Conservation (phyloP, 108 stramenopile genomes). For the Pseudonitzschia multistriata region DNA sequence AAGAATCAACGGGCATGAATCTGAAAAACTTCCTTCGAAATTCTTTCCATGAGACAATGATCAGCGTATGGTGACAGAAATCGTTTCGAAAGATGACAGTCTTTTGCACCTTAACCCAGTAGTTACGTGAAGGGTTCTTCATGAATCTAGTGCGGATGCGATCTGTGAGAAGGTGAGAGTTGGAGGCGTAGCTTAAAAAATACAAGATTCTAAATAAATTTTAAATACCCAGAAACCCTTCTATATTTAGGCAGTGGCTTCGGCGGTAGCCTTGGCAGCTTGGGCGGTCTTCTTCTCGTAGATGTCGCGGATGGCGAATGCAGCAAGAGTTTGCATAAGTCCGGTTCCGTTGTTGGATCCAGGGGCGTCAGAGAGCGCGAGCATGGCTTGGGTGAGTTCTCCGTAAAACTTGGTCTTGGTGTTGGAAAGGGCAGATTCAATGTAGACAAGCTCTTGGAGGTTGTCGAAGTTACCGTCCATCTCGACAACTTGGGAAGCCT, state of each 20-base stretch:
- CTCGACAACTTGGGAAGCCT: constrained; percentile 82
- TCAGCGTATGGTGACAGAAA: too few species aligned
- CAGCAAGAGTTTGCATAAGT: constrained; percentile 96
- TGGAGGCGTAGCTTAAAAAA: neutral
- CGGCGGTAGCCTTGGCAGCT: constrained; percentile 56
- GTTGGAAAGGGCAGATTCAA: constrained; percentile 91
- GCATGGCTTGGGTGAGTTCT: constrained; percentile 95
- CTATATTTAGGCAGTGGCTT: constrained; percentile 24
- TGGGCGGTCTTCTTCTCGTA: constrained; percentile 90
- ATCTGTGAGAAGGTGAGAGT: too few species aligned
- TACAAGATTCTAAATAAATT: constrained; percentile 5
- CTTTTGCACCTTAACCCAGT: too few species aligned
- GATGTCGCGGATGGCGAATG: constrained; percentile 92
- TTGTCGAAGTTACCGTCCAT: constrained; percentile 98
- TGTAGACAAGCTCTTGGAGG: constrained; percentile 93
- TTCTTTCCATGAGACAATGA: too few species aligned
- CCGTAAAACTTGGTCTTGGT: constrained; percentile 95
- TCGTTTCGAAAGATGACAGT: too few species aligned
- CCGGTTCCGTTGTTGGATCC: constrained; percentile 96
- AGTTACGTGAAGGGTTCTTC: too few species aligned
- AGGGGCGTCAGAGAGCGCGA: constrained; percentile 90
- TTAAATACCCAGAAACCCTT: neutral
- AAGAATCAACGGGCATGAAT: too few species aligned
- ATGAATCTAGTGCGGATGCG: too few species aligned
- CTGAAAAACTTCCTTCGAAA: too few species aligned